Evolutionary conservation across 192 early-diverging fungal species (phyloP).

Genomic region (Tieghemiomyces parasiticus): DNA sequence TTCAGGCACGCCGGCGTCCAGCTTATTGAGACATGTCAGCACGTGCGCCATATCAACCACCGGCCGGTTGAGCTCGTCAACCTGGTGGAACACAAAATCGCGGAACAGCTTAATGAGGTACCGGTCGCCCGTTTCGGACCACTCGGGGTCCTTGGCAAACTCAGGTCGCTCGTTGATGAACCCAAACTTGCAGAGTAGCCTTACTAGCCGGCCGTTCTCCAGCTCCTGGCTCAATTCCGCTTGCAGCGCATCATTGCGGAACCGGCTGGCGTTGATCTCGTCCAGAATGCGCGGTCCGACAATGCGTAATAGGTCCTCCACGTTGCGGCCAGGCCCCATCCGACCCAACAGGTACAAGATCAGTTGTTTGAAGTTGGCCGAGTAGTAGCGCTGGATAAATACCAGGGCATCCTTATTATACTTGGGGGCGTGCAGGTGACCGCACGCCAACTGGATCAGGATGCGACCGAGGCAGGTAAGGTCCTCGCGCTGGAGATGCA

Average conservation of each 20-base stretch:
- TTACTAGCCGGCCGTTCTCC: constrained; percentile 81
- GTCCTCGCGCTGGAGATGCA: constrained; percentile 16
- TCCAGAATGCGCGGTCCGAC: constrained; percentile 22
- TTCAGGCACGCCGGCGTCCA: constrained; percentile 91
- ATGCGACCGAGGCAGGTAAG: constrained; percentile 21
- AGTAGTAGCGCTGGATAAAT: constrained; percentile 55
- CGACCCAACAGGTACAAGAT: constrained; percentile 38
- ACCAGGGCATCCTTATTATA: constrained; percentile 36
- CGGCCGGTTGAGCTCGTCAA: constrained; percentile 59
- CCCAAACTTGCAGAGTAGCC: constrained; percentile 79
- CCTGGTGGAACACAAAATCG: constrained; percentile 96
- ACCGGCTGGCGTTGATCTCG: constrained; percentile 28
- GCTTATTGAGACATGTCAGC: constrained; percentile 85
- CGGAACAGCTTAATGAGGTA: constrained; percentile 96
- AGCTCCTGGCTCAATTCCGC: constrained; percentile 66
- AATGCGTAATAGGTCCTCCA: constrained; percentile 25
- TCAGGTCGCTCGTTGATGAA: constrained; percentile 87
- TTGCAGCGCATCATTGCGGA: constrained; percentile 67
- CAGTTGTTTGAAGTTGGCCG: constrained; percentile 70
- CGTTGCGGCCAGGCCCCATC: constrained; percentile 19
- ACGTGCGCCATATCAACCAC: constrained; percentile 88
- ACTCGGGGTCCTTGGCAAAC: constrained; percentile 72
- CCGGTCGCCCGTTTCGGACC: constrained; percentile 96
- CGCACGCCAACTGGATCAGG: constrained; percentile 16
- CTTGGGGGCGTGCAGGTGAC: constrained; percentile 15